A percentile compares a stretch with the other conserved stretches of the same genome.
Conservation (phyloP, 176 grass and related monocot species). For the Canna indica region DNA sequence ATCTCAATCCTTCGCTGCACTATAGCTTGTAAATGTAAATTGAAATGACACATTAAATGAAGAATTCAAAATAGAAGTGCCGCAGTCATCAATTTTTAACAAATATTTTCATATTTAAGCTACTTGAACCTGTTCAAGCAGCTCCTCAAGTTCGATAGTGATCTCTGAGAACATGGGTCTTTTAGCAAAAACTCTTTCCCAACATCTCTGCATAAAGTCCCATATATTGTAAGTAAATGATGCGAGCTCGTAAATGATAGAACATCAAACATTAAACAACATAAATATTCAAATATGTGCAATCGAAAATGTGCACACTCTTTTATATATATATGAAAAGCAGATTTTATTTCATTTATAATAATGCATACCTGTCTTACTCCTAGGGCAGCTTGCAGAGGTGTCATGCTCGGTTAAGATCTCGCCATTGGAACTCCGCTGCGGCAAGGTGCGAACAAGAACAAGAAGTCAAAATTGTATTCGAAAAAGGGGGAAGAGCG, state of each 20-base stretch:
- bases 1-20: too few relatives aligned
- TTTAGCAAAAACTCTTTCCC: constrained; percentile 43
- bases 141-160: constrained; percentile 49
- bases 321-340: background rate
- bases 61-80: background rate
- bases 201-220: constrained; percentile 55
- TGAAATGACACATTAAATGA: background rate
- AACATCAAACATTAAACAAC: background rate
- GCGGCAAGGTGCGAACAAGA: too few relatives aligned
- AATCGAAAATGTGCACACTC: too few relatives aligned
- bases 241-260: background rate
- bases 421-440: too few relatives aligned
- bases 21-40: background rate
- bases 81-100: background rate
- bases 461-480: too few relatives aligned
- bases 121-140: constrained; percentile 56
- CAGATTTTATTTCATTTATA: background rate
- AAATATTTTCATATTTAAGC: background rate
- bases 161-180: constrained; percentile 65
- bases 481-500: too few relatives aligned
- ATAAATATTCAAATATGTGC: background rate
- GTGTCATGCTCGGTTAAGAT: constrained; percentile 94
- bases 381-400: constrained; percentile 88
- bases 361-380: constrained; percentile 64
- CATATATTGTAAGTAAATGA: constrained; percentile 18